Evolutionary conservation across 306 rosid species (phyloP).

Genomic region (Fragaria iinumae): DNA sequence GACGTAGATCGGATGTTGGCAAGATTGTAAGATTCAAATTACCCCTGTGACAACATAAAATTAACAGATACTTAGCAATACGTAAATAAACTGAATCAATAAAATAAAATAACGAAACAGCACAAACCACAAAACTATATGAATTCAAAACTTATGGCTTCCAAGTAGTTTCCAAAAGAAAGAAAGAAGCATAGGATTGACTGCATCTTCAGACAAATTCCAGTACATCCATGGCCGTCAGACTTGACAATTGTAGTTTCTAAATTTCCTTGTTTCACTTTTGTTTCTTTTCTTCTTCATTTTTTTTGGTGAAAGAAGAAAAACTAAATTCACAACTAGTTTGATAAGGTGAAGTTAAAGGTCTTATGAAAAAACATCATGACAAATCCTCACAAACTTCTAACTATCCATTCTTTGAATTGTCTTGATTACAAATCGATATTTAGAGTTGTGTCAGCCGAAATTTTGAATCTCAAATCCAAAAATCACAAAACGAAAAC

Average conservation of each 20-base stretch:
- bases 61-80: conserved; percentile 20
- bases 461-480: conserved; percentile 4
- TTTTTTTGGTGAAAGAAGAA: no score
- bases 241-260: background rate
- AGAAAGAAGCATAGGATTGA: background rate
- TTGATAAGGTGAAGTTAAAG: background rate
- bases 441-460: background rate
- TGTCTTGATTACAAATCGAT: background rate
- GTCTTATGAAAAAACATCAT: background rate
- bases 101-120: conserved; percentile 5
- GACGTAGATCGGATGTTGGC: conserved; percentile 86
- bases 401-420: background rate
- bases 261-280: background rate
- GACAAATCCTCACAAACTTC: background rate
- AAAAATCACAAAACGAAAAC: background rate
- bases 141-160: background rate
- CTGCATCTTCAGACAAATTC: background rate
- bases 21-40: conserved; percentile 66
- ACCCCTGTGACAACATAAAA: conserved; percentile 62
- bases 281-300: no score
- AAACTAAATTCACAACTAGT: background rate
- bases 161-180: background rate
- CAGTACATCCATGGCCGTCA: background rate
- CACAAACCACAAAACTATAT: background rate
- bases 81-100: conserved; percentile 17